Base-by-base conservation (phyloP, 768 basidiomycete genomes). In the Pilatotrama ljubarskyi region DNA sequence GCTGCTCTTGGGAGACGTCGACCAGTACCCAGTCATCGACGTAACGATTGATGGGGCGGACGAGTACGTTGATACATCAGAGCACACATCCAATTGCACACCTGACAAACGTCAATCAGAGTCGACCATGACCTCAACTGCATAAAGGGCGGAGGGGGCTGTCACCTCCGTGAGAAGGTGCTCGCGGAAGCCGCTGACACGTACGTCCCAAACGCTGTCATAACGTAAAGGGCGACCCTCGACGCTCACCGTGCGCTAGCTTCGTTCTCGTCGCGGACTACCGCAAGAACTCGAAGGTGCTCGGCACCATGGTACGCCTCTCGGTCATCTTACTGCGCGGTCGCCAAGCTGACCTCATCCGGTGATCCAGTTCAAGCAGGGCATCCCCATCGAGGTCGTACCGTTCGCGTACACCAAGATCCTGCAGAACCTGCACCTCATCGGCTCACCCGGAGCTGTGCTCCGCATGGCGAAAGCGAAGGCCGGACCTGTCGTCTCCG, bases 11-110 rank as follows among this genome's bases (percentile, higher is more conserved):
- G 95, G 94, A 35, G 95, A 97, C 69, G 86, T 95, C 14, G 90
- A 94, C 69, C 88, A 94, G 71, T 95, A 90, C 74, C 87, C 90
- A 4, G 78, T 80, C 1, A 88, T 98, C 55, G 97, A 99, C 68
- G 92, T 98, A n/a, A 98, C 95, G 0, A 85, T 99, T 42, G 97
- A 99, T 70, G 96, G 96, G 43, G 96, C 96, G 2, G 96, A 98
- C 63, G 96, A 98, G 93, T 95, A 65, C 64, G 91, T 74, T n/a
- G 14, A 32, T 14, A 14, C n/a, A 1, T 22, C 24, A 11, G 15
- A 26, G 5, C 11, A 7, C 26, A 5, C 0, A 14, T 35, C 22
- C 13, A 25, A 17, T 3, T 37, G 25, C 11, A 29, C 29, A 9
- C 14, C 49, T 25, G 3, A 50, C 35, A 35, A 13, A 17, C 42